Conservation (phyloP, 2,329 filamentous ascomycete species). For the Alternaria triticimaculans region DNA sequence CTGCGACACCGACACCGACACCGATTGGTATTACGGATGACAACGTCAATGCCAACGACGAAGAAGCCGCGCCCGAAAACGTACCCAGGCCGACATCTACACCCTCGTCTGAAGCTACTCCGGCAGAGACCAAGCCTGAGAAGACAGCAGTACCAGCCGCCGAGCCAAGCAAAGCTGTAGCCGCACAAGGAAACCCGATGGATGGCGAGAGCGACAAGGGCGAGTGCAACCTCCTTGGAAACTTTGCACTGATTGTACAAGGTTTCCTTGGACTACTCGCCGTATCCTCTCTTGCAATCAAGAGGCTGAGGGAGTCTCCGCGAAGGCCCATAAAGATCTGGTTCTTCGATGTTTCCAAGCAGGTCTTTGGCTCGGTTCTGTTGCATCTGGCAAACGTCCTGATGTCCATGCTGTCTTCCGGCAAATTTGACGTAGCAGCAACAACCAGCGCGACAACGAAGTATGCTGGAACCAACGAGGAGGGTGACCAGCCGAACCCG, state of each 20-base stretch:
- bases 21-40: conserved; percentile 11
- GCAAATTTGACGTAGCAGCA: conserved; percentile 73
- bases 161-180: conserved; percentile 21
- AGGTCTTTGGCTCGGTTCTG: conserved; percentile 91
- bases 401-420: conserved; percentile 95
- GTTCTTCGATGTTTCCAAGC: conserved; percentile 97
- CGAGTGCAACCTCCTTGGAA: conserved; percentile 85
- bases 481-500: conserved; percentile 75
- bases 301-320: conserved; percentile 89
- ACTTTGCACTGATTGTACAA: conserved; percentile 91
- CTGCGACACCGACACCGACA: conserved; percentile 6
- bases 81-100: conserved; percentile 13
- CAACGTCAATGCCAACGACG: conserved; percentile 9
- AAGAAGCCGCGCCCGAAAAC: conserved; percentile 18
- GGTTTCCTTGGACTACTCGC: conserved; percentile 83
- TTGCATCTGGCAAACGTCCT: conserved; percentile 92
- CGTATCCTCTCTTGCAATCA: conserved; percentile 85
- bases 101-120: conserved; percentile 10
- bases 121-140: conserved; percentile 13
- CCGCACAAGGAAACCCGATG: conserved; percentile 36
- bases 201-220: conserved; percentile 62
- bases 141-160: conserved; percentile 20
- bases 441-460: conserved; percentile 36
- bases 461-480: conserved; percentile 35
- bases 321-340: conserved; percentile 94